A percentile compares a stretch with the other conserved stretches of the same genome.
Evolutionary conservation across 2,329 filamentous ascomycete genomes (phyloP).

Genomic region (Penicillium psychrosexuale): DNA sequence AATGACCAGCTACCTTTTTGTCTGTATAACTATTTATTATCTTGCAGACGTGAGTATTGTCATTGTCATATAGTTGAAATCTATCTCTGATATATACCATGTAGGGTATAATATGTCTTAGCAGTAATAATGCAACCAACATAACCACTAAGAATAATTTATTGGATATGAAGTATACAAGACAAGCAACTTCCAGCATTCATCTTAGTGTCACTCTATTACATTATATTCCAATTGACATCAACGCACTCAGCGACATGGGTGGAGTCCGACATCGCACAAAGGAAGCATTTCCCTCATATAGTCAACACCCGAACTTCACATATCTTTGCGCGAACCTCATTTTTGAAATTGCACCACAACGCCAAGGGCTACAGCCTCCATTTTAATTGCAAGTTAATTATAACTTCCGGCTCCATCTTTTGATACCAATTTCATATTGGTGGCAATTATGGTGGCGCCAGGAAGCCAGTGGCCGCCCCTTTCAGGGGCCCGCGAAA

Average conservation of each 20-base stretch:
- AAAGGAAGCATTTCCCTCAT: neutral
- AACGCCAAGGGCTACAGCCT: too few species aligned
- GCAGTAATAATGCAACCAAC: fast-evolving
- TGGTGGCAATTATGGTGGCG: neutral
- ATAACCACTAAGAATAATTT: neutral
- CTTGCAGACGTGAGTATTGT: too few species aligned
- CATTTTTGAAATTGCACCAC: too few species aligned
- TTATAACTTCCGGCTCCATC: neutral
- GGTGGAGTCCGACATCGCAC: neutral
- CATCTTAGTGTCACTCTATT: too few species aligned
- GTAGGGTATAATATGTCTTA: fast-evolving
- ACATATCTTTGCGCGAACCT: too few species aligned
- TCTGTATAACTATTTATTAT: neutral
- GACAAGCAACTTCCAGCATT: too few species aligned
- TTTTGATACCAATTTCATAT: neutral
- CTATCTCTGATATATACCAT: neutral
- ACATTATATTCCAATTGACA: too few species aligned
- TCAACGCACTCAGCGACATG: neutral
- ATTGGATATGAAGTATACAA: neutral
- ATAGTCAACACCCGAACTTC: neutral
- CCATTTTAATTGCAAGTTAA: too few species aligned
- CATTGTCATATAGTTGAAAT: too few species aligned
- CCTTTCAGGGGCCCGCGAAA: neutral
- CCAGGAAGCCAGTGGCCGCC: neutral
- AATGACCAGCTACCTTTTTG: neutral